A percentile compares a stretch with the other conserved stretches of the same genome.
phyloP scores from a whole-genome alignment of 352 stramenopile genomes.

The Lagenidium giganteum region DNA sequence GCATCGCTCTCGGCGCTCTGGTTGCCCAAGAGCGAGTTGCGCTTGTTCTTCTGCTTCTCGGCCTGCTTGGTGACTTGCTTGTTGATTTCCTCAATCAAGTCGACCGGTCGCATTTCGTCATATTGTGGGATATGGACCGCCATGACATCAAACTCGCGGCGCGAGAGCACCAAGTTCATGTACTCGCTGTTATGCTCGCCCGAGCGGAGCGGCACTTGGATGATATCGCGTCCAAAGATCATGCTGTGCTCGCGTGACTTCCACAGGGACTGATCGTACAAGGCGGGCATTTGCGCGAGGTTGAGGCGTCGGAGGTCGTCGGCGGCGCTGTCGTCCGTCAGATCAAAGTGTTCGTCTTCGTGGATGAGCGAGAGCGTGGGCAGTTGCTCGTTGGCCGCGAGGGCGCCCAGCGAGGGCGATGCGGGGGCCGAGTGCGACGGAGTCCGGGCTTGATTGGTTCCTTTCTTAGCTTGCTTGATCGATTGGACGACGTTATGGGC shows the following conservation, averaged over 20 bases:
- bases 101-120: constrained; percentile 45
- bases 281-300: constrained; percentile 2
- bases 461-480: no score
- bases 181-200: constrained; percentile 33
- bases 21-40: constrained; percentile 11
- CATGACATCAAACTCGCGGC: constrained; percentile 77
- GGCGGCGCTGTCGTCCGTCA: neutral
- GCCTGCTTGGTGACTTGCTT: constrained; percentile 41
- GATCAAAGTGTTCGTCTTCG: constrained; percentile 14
- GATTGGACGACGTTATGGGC: no score
- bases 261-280: constrained; percentile 13
- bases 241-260: constrained; percentile 25
- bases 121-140: constrained; percentile 66
- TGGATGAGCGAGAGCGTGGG: no score
- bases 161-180: constrained; percentile 69
- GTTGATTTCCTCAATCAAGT: constrained; percentile 55
- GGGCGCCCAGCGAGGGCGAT: no score
- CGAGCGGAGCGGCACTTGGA: constrained; percentile 67
- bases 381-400: no score
- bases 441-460: no score
- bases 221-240: constrained; percentile 64
- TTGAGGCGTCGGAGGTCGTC: no score
- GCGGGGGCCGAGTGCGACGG: no score
- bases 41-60: constrained; percentile 29
- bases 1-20: constrained; percentile 15